Conservation (phyloP, 1,139 yeast species). For the Lodderomyces beijingensis region DNA sequence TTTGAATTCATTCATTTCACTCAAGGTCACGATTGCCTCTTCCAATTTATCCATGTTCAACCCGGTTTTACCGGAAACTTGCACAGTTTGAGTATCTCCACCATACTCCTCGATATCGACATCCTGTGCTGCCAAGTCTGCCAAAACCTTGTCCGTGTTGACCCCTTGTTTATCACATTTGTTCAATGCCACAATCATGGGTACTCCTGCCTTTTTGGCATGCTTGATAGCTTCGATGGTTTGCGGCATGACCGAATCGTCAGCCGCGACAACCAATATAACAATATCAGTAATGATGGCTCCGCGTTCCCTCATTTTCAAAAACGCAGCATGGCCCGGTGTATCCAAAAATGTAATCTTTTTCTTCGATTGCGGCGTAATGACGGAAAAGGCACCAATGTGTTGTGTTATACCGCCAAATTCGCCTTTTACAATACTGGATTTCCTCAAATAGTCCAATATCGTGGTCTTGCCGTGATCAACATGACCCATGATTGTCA, state of each 20-base stretch:
- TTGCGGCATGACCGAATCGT: conserved; percentile 97
- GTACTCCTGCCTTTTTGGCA: conserved; percentile 79
- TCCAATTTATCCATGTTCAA: conserved; percentile 83
- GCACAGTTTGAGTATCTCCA: conserved; percentile 89
- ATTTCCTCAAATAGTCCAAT: conserved; percentile 77
- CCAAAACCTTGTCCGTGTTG: conserved; percentile 66
- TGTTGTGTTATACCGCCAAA: conserved; percentile 98
- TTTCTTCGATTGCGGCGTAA: conserved; percentile 68
- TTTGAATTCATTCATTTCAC: conserved; percentile 77
- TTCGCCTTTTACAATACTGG: conserved; percentile 78
- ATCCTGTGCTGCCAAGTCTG: conserved; percentile 72
- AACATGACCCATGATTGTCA: conserved; percentile 98
- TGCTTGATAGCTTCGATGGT: conserved; percentile 95
- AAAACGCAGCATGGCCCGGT: conserved; percentile 97
- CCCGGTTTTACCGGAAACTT: conserved; percentile 82
- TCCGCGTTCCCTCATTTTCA: conserved; percentile 95
- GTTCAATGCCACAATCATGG: conserved; percentile 86
- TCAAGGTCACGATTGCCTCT: conserved; percentile 79
- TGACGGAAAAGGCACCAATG: conserved; percentile 92
- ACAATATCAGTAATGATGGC: conserved; percentile 93
- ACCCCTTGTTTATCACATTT: conserved; percentile 84
- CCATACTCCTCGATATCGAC: conserved; percentile 91
- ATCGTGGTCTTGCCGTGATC: conserved; percentile 98
- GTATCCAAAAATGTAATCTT: conserved; percentile 89
- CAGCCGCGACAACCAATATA: conserved; percentile 93